These are phyloP conservation scores for Metschnikowia reukaufii DNA, from an alignment of 805 yeast genomes.

Conservation along the genomic window DNA sequence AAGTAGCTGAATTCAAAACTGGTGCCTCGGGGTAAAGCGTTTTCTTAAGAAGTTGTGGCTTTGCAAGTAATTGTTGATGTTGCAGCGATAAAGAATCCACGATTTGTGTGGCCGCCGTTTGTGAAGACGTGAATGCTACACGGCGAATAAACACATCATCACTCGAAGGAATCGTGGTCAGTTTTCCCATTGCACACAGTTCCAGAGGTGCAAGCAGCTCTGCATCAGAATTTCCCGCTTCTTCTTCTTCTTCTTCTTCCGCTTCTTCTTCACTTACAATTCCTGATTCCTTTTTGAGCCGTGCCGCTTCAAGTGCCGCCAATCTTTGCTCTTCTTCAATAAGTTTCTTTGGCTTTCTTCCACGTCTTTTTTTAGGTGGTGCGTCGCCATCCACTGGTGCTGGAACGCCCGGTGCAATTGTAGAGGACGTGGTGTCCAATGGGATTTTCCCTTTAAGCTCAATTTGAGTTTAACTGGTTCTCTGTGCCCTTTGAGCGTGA, in stretches of 20 bases:
- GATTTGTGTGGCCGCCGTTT: slow-evolving; percentile 11
- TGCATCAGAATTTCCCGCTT: slow-evolving; percentile 9
- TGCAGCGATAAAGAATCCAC: slow-evolving; percentile 13
- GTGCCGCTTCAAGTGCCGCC: slow-evolving; percentile 17
- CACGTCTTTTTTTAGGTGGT: slow-evolving; percentile 23
- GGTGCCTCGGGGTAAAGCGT: slow-evolving; percentile 36
- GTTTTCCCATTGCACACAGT: slow-evolving; percentile 19
- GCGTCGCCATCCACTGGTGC: slow-evolving; percentile 14
- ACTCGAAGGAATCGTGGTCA: slow-evolving; percentile 14
- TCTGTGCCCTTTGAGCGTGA: slow-evolving; percentile 27
- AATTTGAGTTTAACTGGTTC: slow-evolving; percentile 30
- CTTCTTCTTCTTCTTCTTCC: slow-evolving; percentile 6
- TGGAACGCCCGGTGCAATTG: slow-evolving; percentile 9
- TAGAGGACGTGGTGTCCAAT: no score
- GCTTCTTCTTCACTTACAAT: slow-evolving; percentile 10
- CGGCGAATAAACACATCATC: slow-evolving; percentile 21
- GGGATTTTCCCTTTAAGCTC: slow-evolving; percentile 24
- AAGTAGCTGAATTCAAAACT: slow-evolving; percentile 24
- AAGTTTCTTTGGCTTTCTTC: slow-evolving; percentile 25
- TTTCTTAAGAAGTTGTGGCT: slow-evolving; percentile 23
- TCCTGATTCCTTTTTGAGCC: slow-evolving; percentile 13
- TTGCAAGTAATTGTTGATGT: slow-evolving; percentile 20
- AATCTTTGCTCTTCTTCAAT: slow-evolving; percentile 21
- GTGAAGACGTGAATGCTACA: slow-evolving; percentile 17
- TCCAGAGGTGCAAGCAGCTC: slow-evolving; percentile 12